Evolutionary conservation across 129 eudicot genomes (phyloP).

Genomic region (Logfia minima): DNA sequence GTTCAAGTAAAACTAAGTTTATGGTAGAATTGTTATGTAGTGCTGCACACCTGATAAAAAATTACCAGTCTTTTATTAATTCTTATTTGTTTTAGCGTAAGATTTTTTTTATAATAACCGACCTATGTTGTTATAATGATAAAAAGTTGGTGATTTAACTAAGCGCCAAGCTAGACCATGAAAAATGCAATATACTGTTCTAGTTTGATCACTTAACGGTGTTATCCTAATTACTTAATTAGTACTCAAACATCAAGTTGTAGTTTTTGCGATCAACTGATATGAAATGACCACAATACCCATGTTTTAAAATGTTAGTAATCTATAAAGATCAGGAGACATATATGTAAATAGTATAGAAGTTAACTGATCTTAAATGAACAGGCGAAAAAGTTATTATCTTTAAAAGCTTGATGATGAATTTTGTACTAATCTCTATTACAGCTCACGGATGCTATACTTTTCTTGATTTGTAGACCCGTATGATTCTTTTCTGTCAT

Average conservation of each 20-base stretch:
- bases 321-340: background rate
- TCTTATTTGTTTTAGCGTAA: too few species aligned
- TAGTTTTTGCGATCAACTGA: background rate
- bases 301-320: background rate
- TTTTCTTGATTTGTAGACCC: conserved; percentile 10
- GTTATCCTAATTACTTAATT: background rate
- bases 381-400: background rate
- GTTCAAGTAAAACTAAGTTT: too few species aligned
- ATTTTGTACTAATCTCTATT: conserved; percentile 1
- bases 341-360: too few species aligned
- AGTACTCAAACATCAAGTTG: background rate
- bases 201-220: background rate
- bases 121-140: too few species aligned
- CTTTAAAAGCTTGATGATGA: background rate
- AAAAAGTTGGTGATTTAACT: too few species aligned
- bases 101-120: too few species aligned
- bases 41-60: too few species aligned
- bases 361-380: background rate
- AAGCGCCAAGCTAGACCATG: too few species aligned
- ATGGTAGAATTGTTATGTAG: too few species aligned
- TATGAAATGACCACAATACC: background rate
- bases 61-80: too few species aligned
- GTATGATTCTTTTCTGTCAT: background rate
- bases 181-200: background rate
- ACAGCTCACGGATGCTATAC: conserved; percentile 23